Evolutionary conservation across 2,329 filamentous ascomycete genomes (phyloP).

Genomic region (Xylaria sp.): DNA sequence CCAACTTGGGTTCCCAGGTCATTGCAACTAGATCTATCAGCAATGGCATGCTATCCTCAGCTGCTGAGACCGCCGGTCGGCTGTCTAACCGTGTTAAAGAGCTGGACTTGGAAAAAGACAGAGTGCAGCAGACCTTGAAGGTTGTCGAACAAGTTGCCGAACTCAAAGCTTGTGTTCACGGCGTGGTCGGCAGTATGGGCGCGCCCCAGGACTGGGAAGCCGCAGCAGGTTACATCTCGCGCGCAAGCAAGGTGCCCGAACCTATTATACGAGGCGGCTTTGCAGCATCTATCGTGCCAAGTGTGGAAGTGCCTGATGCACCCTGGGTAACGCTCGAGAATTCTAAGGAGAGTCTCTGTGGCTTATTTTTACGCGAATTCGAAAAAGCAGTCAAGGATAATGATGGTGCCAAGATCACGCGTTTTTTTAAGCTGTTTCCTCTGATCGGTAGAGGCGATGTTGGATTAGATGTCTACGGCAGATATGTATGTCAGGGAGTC

Average conservation of each 20-base stretch:
- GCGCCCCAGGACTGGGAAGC: slow-evolving; percentile 99
- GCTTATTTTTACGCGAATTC: slow-evolving; percentile 91
- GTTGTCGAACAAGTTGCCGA: slow-evolving; percentile 97
- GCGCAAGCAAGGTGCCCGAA: slow-evolving; percentile 82
- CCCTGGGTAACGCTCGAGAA: slow-evolving; percentile 87
- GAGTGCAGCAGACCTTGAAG: slow-evolving; percentile 87
- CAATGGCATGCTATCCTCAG: slow-evolving; percentile 89
- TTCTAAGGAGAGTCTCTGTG: slow-evolving; percentile 89
- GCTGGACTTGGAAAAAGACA: slow-evolving; percentile 89
- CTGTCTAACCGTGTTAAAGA: slow-evolving; percentile 88
- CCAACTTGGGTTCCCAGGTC: slow-evolving; percentile 86
- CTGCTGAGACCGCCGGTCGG: slow-evolving; percentile 84
- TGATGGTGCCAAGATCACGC: slow-evolving; percentile 89
- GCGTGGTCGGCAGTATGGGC: slow-evolving; percentile 95
- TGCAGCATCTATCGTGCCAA: slow-evolving; percentile 91
- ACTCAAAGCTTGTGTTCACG: slow-evolving; percentile 94
- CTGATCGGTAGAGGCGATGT: slow-evolving; percentile 89
- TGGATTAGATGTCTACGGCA: slow-evolving; percentile 92
- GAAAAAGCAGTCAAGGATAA: slow-evolving; percentile 87
- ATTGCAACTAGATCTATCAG: slow-evolving; percentile 84
- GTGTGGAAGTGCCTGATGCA: slow-evolving; percentile 91
- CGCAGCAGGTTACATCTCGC: slow-evolving; percentile 86
- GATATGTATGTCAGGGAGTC: slow-evolving; percentile 95
- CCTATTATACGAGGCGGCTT: slow-evolving; percentile 86
- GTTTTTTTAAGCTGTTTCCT: slow-evolving; percentile 98